phyloP scores from a whole-genome alignment of 768 basidiomycete species.

The Naganishia randhawae region DNA sequence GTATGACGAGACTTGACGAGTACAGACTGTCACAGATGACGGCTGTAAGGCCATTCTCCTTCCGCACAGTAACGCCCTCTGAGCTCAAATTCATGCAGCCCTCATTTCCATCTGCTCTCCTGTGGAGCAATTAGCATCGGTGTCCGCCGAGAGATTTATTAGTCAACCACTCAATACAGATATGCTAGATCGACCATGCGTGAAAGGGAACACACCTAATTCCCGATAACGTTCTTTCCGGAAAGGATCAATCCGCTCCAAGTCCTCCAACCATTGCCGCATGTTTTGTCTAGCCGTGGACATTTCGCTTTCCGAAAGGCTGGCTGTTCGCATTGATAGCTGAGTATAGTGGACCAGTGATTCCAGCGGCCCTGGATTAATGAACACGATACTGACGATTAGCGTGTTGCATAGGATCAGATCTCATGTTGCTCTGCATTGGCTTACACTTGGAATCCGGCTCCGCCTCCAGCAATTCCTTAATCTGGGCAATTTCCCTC shows the following conservation, averaged over 20 bases:
- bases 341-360: conserved; percentile 78
- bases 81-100: not conserved
- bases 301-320: conserved; percentile 35
- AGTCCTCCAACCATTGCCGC: conserved; percentile 57
- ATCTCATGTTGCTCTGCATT: not conserved
- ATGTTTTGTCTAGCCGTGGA: conserved; percentile 51
- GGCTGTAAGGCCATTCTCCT: not conserved
- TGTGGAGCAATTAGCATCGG: not conserved
- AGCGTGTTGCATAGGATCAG: not conserved
- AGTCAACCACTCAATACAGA: not conserved
- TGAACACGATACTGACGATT: not conserved
- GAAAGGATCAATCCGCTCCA: conserved; percentile 60
- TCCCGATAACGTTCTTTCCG: conserved; percentile 63
- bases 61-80: not conserved
- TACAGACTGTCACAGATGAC: no score
- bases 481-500: conserved; percentile 72
- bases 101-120: conserved; percentile 7
- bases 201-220: not conserved
- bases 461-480: conserved; percentile 80
- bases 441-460: conserved; percentile 84
- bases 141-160: not conserved
- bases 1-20: no score
- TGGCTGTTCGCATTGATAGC: conserved; percentile 58
- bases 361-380: conserved; percentile 80
- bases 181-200: not conserved